phyloP scores from a whole-genome alignment of 768 basidiomycete genomes.

The Lanmaoa pseudosensibilis region DNA sequence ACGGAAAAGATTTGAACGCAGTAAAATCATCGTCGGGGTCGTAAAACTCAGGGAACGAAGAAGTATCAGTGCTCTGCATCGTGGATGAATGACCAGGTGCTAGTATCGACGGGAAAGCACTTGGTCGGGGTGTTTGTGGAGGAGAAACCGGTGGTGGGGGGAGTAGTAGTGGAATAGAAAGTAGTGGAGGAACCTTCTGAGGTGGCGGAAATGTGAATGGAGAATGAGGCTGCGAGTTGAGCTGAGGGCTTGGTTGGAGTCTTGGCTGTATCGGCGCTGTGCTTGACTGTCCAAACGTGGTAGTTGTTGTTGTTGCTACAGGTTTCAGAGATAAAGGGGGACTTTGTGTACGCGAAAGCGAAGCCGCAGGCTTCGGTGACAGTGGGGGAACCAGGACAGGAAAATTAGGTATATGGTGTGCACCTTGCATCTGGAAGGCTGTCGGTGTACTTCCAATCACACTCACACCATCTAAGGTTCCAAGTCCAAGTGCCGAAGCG shows the following conservation, averaged over 20 bases:
- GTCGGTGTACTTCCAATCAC: neutral
- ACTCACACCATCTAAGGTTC: neutral
- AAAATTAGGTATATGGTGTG: constrained; percentile 6
- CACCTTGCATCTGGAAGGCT: neutral
- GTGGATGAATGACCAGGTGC: constrained; percentile 12
- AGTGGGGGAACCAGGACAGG: constrained; percentile 24
- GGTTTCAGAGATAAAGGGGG: constrained; percentile 9
- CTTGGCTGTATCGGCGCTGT: constrained; percentile 13
- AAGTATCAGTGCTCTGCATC: neutral
- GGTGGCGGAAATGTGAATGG: constrained; percentile 26
- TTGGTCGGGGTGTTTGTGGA: constrained; percentile 34
- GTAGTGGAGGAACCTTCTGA: constrained; percentile 23
- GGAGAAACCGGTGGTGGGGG: constrained; percentile 33
- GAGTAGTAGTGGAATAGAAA: constrained; percentile 29
- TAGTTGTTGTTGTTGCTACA: neutral
- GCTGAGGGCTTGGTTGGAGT: constrained; percentile 19
- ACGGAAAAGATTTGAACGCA: constrained; percentile 43
- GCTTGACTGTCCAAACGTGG: neutral
- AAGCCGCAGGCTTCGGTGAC: constrained; percentile 32
- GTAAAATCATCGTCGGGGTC: constrained; percentile 51
- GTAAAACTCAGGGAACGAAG: constrained; percentile 20
- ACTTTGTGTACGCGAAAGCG: constrained; percentile 16
- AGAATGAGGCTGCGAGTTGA: constrained; percentile 19
- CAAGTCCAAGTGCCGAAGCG: constrained; percentile 7
- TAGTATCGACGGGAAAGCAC: constrained; percentile 1